Evolutionary conservation across 305 asterid genomes (phyloP).

Genomic region (Coffea humblotiana): DNA sequence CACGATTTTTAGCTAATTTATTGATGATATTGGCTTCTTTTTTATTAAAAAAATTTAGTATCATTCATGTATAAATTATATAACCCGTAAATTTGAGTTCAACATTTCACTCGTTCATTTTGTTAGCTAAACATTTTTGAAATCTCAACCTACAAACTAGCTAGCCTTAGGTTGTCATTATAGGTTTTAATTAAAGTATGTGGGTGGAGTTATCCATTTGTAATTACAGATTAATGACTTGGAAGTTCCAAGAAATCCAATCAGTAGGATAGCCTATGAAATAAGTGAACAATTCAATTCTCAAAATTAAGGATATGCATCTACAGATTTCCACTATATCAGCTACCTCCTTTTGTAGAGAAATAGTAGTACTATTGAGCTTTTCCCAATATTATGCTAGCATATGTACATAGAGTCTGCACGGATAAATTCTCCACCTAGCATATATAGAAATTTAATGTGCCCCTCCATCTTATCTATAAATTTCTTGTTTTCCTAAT

Average conservation of each 20-base stretch:
- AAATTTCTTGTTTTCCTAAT: not conserved
- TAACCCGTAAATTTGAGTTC: not conserved
- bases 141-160: conserved; percentile 2
- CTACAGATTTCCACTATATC: not conserved
- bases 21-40: too few species aligned
- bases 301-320: not conserved
- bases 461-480: not conserved
- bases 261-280: not conserved
- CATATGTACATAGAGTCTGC: not conserved
- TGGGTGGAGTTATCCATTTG: not conserved
- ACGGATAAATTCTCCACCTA: too few species aligned
- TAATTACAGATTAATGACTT: too few species aligned
- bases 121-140: not conserved
- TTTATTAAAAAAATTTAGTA: too few species aligned
- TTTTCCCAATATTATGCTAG: not conserved
- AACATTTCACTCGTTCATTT: not conserved
- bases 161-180: not conserved
- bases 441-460: not conserved
- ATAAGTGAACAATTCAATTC: not conserved
- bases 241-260: not conserved
- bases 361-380: not conserved
- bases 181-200: not conserved
- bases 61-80: too few species aligned
- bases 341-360: not conserved
- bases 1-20: too few species aligned